Percentiles rank a stretch among this genome's conserved stretches.
These are phyloP conservation scores for Simmondsia chinensis DNA, from an alignment of 148 eudicot genomes.

Conservation along the genomic window DNA sequence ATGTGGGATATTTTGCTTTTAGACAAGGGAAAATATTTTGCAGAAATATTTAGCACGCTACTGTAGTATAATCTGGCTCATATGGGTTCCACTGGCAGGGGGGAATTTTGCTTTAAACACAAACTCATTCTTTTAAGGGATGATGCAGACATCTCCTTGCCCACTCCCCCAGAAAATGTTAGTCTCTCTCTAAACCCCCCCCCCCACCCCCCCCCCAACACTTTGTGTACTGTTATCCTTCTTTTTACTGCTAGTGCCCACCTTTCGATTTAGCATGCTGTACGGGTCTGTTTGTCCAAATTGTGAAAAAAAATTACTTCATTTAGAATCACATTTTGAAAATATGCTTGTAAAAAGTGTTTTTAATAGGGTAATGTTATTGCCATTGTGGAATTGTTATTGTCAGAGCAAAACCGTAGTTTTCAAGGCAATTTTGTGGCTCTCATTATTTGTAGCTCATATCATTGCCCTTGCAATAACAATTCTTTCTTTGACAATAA, in stretches of 20 bases:
- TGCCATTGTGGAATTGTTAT: too few relatives aligned
- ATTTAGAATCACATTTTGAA: too few relatives aligned
- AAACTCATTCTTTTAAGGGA: constrained; percentile 24
- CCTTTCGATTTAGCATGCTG: too few relatives aligned
- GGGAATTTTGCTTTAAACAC: constrained; percentile 30
- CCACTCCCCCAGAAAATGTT: constrained; percentile 45
- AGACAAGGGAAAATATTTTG: constrained; percentile 1
- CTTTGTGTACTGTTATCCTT: neutral
- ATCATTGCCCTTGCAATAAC: too few relatives aligned
- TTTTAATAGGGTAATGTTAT: too few relatives aligned
- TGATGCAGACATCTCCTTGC: constrained; percentile 54
- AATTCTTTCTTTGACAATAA: too few relatives aligned
- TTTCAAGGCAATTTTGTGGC: too few relatives aligned
- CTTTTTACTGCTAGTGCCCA: neutral
- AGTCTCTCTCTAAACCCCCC: constrained; percentile 12
- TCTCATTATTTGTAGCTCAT: too few relatives aligned
- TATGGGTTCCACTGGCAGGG: constrained; percentile 43
- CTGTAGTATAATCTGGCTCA: constrained; percentile 9
- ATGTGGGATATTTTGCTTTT: neutral
- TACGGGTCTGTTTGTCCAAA: too few relatives aligned
- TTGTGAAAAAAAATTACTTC: too few relatives aligned
- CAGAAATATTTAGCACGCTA: constrained; percentile 8
- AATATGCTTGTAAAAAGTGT: too few relatives aligned
- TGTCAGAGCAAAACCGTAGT: too few relatives aligned
- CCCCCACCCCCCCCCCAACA: neutral